phyloP scores from a whole-genome alignment of 441 rosid genomes.

The Syzygium syzygioides region DNA sequence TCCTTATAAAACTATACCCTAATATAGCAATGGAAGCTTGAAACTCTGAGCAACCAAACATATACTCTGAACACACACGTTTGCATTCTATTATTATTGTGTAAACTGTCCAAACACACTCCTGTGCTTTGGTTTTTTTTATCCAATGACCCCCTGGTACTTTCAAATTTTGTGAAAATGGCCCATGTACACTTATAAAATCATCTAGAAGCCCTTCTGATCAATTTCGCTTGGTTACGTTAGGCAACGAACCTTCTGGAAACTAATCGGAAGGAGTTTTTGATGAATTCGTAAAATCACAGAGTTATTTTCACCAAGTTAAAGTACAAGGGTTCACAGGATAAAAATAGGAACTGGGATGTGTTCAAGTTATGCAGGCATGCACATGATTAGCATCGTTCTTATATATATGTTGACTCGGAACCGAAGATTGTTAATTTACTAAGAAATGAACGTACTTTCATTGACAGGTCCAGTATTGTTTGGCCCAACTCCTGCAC shows the following conservation, averaged over 20 bases:
- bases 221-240: not conserved
- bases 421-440: not conserved
- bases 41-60: not conserved
- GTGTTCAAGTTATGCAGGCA: not conserved
- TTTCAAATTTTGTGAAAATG: not conserved
- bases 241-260: not conserved
- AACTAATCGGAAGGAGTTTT: not conserved
- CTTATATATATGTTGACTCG: too few relatives aligned
- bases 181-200: not conserved
- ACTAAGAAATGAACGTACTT: not conserved
- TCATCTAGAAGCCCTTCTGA: not conserved
- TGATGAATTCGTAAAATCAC: not conserved
- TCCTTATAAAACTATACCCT: not conserved
- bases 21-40: not conserved
- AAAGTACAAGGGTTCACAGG: not conserved
- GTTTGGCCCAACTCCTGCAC: slow-evolving; percentile 46
- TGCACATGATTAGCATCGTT: not conserved
- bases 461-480: slow-evolving; percentile 50
- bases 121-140: not conserved
- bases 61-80: not conserved
- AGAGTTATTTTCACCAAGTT: not conserved
- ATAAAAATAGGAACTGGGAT: not conserved
- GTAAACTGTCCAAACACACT: not conserved
- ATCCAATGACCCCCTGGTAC: not conserved
- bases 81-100: not conserved